phyloP scores from a whole-genome alignment of 2,329 filamentous ascomycete genomes.

The Emmonsiellopsis sp. region DNA sequence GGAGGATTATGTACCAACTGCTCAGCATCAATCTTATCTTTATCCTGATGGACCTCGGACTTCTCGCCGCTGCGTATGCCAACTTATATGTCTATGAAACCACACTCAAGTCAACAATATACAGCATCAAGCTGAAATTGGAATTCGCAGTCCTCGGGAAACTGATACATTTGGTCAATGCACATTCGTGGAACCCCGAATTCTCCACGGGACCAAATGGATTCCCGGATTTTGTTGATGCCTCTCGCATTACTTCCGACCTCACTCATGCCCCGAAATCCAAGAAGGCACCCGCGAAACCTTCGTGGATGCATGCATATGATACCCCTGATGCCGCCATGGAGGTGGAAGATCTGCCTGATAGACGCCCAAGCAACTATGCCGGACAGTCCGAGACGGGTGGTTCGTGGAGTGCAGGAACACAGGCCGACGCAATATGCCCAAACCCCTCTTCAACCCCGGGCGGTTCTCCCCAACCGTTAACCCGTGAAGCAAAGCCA shows the following conservation, averaged over 20 bases:
- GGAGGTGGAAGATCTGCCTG: not conserved
- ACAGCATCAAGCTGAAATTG: conserved; percentile 42
- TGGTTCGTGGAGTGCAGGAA: not conserved
- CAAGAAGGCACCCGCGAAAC: conserved; percentile 5
- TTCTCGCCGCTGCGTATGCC: conserved; percentile 35
- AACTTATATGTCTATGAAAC: conserved; percentile 38
- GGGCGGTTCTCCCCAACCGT: not conserved
- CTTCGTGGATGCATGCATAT: conserved; percentile 7
- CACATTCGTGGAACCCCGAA: conserved; percentile 30
- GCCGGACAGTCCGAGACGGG: not conserved
- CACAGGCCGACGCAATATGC: not conserved
- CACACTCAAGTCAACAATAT: conserved; percentile 37
- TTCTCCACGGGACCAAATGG: conserved; percentile 23
- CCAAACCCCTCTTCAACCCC: not conserved
- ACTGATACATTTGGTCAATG: conserved; percentile 32
- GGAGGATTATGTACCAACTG: conserved; percentile 40
- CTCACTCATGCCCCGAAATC: conserved; percentile 26
- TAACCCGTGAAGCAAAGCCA: not conserved
- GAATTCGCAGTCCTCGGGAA: conserved; percentile 41
- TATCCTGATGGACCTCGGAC: conserved; percentile 36
- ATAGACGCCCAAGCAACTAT: not conserved
- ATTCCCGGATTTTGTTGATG: conserved; percentile 37
- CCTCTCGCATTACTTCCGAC: conserved; percentile 33
- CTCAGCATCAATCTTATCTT: conserved; percentile 41
- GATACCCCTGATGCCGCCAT: not conserved